These are phyloP conservation scores for Albophoma yamanashiensis DNA, from an alignment of 2,329 filamentous ascomycete species.

Conservation along the genomic window DNA sequence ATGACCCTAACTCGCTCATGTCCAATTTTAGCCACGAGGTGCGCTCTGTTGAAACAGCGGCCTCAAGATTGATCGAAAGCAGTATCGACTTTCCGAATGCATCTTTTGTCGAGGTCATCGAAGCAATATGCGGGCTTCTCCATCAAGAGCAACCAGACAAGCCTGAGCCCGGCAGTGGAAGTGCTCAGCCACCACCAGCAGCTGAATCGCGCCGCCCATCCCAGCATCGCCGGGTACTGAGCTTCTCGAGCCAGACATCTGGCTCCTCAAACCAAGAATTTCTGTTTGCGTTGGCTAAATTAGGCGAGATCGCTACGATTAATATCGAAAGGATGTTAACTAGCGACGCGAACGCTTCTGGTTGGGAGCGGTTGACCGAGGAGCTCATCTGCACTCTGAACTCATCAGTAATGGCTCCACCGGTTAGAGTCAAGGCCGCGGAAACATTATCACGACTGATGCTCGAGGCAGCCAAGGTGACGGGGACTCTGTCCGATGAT, in stretches of 20 bases:
- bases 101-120: conserved; percentile 67
- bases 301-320: conserved; percentile 61
- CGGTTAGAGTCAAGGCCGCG: conserved; percentile 49
- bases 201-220: conserved; percentile 23
- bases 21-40: conserved; percentile 71
- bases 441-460: conserved; percentile 51
- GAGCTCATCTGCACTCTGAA: conserved; percentile 42
- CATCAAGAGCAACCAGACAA: conserved; percentile 23
- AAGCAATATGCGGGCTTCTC: conserved; percentile 64
- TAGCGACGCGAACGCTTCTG: conserved; percentile 55
- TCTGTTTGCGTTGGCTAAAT: conserved; percentile 60
- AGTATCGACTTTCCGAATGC: conserved; percentile 82
- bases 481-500: conserved; percentile 39
- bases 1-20: conserved; percentile 41
- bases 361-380: conserved; percentile 59
- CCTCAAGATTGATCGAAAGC: conserved; percentile 78
- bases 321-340: conserved; percentile 66
- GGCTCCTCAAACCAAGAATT: conserved; percentile 49
- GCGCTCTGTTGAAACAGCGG: conserved; percentile 78
- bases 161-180: conserved; percentile 6
- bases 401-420: conserved; percentile 33
- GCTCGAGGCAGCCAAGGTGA: conserved; percentile 46
- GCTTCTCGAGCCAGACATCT: conserved; percentile 32
- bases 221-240: conserved; percentile 34
- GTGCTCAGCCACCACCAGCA: conserved; percentile 9